Conservation (phyloP, 139 green algal genomes). For the Diplosphaera chodatii region DNA sequence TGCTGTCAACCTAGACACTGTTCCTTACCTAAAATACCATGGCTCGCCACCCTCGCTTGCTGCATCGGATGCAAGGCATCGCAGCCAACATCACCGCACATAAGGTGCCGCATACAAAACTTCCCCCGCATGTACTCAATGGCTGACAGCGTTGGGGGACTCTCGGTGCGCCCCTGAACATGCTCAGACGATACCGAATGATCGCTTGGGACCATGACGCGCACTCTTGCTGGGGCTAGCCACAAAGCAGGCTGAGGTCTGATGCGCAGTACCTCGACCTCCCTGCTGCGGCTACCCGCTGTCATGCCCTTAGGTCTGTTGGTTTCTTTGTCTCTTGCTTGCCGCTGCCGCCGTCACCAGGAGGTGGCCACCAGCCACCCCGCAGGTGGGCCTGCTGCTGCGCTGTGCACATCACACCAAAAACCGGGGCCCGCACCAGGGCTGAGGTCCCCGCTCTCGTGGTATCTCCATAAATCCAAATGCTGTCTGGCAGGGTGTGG, state of each 20-base stretch:
- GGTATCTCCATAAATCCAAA: not conserved
- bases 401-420: not conserved
- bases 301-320: not conserved
- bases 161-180: no score
- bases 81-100: no score
- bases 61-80: not conserved
- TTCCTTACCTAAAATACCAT: no score
- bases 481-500: not conserved
- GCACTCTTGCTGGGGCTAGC: not conserved
- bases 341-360: no score
- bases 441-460: not conserved
- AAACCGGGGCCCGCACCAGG: not conserved
- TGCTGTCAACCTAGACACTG: not conserved
- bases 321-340: not conserved
- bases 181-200: not conserved
- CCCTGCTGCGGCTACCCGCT: not conserved
- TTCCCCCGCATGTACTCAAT: no score
- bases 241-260: no score
- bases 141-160: not conserved
- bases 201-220: not conserved
- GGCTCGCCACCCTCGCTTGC: not conserved
- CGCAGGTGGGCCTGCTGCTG: no score
- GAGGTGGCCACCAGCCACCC: no score
- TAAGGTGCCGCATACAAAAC: not conserved
- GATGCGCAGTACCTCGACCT: no score